phyloP scores from a whole-genome alignment of 1,139 yeast genomes.

The Pichia inconspicua region DNA sequence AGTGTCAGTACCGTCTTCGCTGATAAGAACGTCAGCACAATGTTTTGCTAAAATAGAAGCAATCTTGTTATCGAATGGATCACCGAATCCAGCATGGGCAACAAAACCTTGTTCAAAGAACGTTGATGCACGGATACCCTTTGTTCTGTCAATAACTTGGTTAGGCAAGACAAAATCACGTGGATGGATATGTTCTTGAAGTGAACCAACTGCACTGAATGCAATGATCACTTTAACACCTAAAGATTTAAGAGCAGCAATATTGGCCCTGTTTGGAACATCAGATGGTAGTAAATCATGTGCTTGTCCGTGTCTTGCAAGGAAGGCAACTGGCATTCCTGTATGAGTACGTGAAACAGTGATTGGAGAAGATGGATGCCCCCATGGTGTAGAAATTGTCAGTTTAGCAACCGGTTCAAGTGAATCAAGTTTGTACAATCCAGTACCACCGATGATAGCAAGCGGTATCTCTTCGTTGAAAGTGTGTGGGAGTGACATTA shows the following conservation, averaged over 20 bases:
- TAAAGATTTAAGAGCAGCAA: conserved; percentile 83
- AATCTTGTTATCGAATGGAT: conserved; percentile 79
- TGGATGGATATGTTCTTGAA: conserved; percentile 82
- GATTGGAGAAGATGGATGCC: conserved; percentile 88
- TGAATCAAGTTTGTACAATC: conserved; percentile 81
- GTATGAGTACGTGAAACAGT: conserved; percentile 68
- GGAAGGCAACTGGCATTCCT: conserved; percentile 86
- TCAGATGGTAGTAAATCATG: conserved; percentile 87
- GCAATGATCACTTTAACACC: conserved; percentile 88
- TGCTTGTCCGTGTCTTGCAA: conserved; percentile 89
- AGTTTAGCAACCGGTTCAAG: conserved; percentile 79
- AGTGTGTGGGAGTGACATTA: conserved; percentile 22
- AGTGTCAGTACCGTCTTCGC: conserved; percentile 27
- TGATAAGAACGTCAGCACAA: conserved; percentile 42
- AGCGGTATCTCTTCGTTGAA: conserved; percentile 58
- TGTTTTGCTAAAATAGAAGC: conserved; percentile 56
- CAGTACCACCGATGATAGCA: conserved; percentile 96
- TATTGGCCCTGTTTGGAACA: conserved; percentile 90
- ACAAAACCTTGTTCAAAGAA: conserved; percentile 91
- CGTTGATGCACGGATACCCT: conserved; percentile 85
- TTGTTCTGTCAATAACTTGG: conserved; percentile 93
- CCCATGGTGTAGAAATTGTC: conserved; percentile 91
- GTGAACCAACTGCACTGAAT: conserved; percentile 93
- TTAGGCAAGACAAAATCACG: conserved; percentile 93
- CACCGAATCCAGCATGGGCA: conserved; percentile 96